phyloP scores from a whole-genome alignment of 2,329 filamentous ascomycete species.

The Phyllosticta paracitricarpa region DNA sequence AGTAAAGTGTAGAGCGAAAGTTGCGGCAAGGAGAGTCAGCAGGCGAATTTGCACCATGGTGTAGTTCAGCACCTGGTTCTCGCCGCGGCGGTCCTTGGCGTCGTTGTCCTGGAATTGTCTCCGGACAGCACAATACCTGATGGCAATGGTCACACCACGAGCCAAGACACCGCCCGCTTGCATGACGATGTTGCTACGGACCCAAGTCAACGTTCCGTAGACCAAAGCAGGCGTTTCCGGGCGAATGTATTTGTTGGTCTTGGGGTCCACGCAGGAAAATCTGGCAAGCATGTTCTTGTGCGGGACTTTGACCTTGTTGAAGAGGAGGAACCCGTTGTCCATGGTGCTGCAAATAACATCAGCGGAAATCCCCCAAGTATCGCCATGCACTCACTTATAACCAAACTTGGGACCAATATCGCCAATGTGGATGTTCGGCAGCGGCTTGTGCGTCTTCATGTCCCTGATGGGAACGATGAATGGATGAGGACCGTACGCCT shows the following conservation, averaged over 20 bases:
- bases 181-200: constrained; percentile 63
- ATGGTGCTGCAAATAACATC: constrained; percentile 44
- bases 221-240: constrained; percentile 58
- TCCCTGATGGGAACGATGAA: constrained; percentile 69
- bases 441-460: constrained; percentile 56
- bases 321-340: constrained; percentile 72
- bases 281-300: constrained; percentile 63
- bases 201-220: constrained; percentile 68
- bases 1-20: constrained; percentile 71
- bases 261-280: constrained; percentile 60
- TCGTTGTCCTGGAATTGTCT: constrained; percentile 73
- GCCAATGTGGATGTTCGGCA: constrained; percentile 62
- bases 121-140: constrained; percentile 61
- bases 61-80: constrained; percentile 71
- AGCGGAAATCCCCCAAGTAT: constrained; percentile 1
- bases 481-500: constrained; percentile 62
- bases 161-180: constrained; percentile 63
- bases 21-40: constrained; percentile 60
- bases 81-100: constrained; percentile 45
- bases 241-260: constrained; percentile 57
- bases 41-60: constrained; percentile 71
- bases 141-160: constrained; percentile 68
- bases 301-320: constrained; percentile 67
- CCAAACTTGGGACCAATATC: constrained; percentile 75
- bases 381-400: constrained; percentile 44